Evolutionary conservation across 2,329 filamentous ascomycete genomes (phyloP).

Genomic region (Pyricularia pennisetigena): DNA sequence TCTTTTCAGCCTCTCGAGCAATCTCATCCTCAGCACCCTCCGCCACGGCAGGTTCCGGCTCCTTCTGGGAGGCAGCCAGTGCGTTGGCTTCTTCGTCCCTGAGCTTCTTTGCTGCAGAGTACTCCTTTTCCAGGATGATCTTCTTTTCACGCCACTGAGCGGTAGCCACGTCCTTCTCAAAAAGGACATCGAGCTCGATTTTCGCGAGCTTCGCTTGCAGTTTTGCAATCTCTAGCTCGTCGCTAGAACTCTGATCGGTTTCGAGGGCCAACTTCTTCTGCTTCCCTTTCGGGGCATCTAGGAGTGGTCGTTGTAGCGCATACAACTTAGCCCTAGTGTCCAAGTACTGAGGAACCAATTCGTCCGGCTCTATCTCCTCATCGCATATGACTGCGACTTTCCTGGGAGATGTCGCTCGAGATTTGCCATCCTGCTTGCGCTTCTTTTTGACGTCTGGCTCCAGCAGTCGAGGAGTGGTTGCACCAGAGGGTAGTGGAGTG

Average conservation of each 20-base stretch:
- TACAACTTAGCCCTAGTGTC: conserved; percentile 63
- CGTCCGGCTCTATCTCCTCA: conserved; percentile 65
- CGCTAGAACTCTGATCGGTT: conserved; percentile 5
- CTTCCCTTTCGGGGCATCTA: conserved; percentile 31
- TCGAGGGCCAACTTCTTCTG: conserved; percentile 12
- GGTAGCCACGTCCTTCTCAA: conserved; percentile 58
- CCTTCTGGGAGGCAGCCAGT: conserved; percentile 16
- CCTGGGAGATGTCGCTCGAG: conserved; percentile 23
- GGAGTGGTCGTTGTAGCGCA: conserved; percentile 44
- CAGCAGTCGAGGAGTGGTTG: conserved; percentile 35
- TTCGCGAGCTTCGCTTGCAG: conserved; percentile 64
- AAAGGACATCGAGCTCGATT: conserved; percentile 70
- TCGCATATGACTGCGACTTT: conserved; percentile 44
- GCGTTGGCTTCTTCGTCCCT: conserved; percentile 20
- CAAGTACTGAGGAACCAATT: conserved; percentile 67
- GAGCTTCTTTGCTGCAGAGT: conserved; percentile 35
- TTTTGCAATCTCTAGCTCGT: conserved; percentile 46
- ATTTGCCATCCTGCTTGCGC: conserved; percentile 21
- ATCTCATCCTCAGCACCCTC: conserved; percentile 32
- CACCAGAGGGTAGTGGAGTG: conserved; percentile 38
- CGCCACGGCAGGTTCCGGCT: conserved; percentile 10
- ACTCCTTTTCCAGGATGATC: conserved; percentile 52
- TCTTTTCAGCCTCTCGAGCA: conserved; percentile 44
- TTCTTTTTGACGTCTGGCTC: conserved; percentile 23
- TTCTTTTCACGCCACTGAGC: conserved; percentile 52